Conservation (phyloP, 805 yeast genomes). For the Maudiozyma pseudohumilis region DNA sequence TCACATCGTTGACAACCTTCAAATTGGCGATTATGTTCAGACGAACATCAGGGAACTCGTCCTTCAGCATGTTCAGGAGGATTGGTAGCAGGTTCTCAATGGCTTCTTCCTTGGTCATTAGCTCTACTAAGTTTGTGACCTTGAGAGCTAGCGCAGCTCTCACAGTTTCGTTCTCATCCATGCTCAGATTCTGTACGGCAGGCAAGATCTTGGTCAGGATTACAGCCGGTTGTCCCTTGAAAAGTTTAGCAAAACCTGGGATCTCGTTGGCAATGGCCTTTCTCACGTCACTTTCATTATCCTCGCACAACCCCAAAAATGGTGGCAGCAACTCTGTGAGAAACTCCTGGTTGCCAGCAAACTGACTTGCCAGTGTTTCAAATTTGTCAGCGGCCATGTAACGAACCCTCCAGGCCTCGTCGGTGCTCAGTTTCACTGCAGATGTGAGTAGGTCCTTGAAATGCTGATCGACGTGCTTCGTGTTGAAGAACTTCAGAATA, state of each 20-base stretch:
- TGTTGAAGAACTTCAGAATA: slow-evolving; percentile 59
- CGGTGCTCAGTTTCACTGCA: slow-evolving; percentile 64
- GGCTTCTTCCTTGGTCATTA: slow-evolving; percentile 76
- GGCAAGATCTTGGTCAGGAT: slow-evolving; percentile 71
- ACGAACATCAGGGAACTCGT: slow-evolving; percentile 93
- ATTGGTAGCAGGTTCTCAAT: slow-evolving; percentile 77
- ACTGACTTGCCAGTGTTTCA: slow-evolving; percentile 57
- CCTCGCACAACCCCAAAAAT: slow-evolving; percentile 70
- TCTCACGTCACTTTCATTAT: slow-evolving; percentile 93
- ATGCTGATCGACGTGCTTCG: slow-evolving; percentile 46
- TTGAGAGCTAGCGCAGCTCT: slow-evolving; percentile 87
- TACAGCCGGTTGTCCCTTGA: slow-evolving; percentile 36
- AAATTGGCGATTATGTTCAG: slow-evolving; percentile 87
- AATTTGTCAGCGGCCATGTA: slow-evolving; percentile 97
- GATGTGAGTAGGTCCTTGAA: slow-evolving; percentile 53
- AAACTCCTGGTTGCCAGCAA: slow-evolving; percentile 47
- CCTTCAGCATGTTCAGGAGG: slow-evolving; percentile 86
- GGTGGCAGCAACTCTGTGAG: slow-evolving; percentile 44
- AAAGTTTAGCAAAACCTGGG: slow-evolving; percentile 57
- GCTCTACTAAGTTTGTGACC: slow-evolving; percentile 76
- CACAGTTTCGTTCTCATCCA: slow-evolving; percentile 87
- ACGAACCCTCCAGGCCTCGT: slow-evolving; percentile 96
- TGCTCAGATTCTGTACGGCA: slow-evolving; percentile 68
- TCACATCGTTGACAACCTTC: slow-evolving; percentile 84
- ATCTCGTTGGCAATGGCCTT: slow-evolving; percentile 89